These are phyloP conservation scores for Pouteria campechiana DNA, from an alignment of 179 eudicot species.

Conservation along the genomic window DNA sequence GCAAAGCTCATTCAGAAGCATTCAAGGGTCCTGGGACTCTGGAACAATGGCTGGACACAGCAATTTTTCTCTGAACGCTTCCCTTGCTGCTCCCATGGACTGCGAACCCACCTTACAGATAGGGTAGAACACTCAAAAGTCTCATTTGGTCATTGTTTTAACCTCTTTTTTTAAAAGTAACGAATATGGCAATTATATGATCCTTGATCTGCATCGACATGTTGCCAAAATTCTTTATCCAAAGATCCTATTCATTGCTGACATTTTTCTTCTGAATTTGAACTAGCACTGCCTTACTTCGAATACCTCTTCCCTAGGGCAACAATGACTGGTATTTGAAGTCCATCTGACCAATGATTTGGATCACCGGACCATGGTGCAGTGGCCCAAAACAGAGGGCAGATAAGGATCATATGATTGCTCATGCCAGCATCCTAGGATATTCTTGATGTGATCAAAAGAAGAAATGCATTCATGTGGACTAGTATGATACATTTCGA, in stretches of 20 bases:
- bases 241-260: no score
- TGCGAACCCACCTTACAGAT: slow-evolving; percentile 52
- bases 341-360: no score
- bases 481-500: neutral
- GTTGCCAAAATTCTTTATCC: no score
- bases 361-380: no score
- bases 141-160: slow-evolving; percentile 4
- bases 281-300: no score
- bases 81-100: slow-evolving; percentile 28
- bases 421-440: neutral
- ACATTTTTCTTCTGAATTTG: no score
- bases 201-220: no score
- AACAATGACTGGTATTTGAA: no score
- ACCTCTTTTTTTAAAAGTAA: neutral
- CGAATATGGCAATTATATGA: neutral
- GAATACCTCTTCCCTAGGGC: no score
- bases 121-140: slow-evolving; percentile 24
- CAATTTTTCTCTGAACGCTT: slow-evolving; percentile 15
- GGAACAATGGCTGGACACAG: slow-evolving; percentile 15
- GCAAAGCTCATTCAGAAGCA: slow-evolving; percentile 24
- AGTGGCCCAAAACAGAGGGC: no score
- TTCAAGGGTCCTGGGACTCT: slow-evolving; percentile 29
- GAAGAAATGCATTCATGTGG: neutral
- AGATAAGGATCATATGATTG: no score
- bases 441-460: neutral